These are phyloP conservation scores for Thuidium tamariscinum DNA, from an alignment of 225 moss, liverwort and hornwort genomes.

Conservation along the genomic window DNA sequence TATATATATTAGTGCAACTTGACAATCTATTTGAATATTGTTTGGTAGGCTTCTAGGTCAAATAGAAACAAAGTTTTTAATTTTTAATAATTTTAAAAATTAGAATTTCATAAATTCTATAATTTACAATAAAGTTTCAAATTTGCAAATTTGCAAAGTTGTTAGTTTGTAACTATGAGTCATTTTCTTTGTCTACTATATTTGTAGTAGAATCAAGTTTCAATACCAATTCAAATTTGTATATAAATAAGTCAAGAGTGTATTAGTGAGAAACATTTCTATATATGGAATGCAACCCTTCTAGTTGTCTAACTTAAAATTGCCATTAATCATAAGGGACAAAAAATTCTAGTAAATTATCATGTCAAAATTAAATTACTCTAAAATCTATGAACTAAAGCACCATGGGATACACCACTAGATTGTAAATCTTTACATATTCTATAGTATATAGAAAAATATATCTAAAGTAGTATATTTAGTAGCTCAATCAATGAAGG, in stretches of 20 bases:
- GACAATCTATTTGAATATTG: background rate
- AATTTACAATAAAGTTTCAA: background rate
- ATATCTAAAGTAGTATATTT: background rate
- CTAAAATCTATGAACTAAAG: background rate
- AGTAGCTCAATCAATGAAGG: accelerated
- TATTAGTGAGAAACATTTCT: background rate
- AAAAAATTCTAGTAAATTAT: constrained; percentile 10
- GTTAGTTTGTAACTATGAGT: background rate
- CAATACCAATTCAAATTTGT: background rate
- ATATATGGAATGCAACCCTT: background rate
- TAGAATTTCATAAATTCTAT: background rate
- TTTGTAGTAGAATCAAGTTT: background rate
- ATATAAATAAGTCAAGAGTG: background rate
- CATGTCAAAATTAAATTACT: background rate
- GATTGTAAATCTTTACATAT: background rate
- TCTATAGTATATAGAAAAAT: background rate
- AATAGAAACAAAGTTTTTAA: no score
- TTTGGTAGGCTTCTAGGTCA: no score
- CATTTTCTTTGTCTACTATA: background rate
- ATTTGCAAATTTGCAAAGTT: background rate
- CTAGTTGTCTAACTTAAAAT: constrained; percentile 17
- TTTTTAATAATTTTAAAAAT: no score
- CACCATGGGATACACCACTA: background rate
- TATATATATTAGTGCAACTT: background rate
- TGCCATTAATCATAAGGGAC: constrained; percentile 1